phyloP scores from a whole-genome alignment of 495 filamentous ascomycete species.

The Collariella sp. region DNA sequence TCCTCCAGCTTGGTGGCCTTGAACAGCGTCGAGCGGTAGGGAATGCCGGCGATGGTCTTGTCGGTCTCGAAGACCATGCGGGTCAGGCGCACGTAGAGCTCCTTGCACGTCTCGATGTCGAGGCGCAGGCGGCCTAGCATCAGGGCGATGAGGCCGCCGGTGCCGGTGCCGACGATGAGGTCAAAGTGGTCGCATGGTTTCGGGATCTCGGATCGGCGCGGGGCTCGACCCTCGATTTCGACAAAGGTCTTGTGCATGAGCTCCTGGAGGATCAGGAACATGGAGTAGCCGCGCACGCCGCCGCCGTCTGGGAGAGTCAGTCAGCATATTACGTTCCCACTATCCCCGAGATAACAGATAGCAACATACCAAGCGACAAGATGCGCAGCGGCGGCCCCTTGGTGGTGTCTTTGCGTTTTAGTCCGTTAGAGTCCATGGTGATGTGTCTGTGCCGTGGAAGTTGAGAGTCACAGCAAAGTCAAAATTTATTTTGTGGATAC shows the following conservation, averaged over 20 bases:
- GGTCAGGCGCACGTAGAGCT: constrained; percentile 91
- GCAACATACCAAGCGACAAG: constrained; percentile 72
- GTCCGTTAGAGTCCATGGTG: constrained; percentile 24
- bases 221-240: constrained; percentile 73
- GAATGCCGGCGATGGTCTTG: constrained; percentile 92
- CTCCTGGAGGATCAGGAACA: constrained; percentile 90
- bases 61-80: constrained; percentile 93
- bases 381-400: constrained; percentile 89
- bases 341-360: not conserved
- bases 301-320: constrained; percentile 63
- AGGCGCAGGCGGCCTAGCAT: constrained; percentile 91
- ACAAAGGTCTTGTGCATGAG: constrained; percentile 91
- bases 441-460: not conserved
- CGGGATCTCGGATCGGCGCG: constrained; percentile 78
- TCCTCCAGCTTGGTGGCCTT: constrained; percentile 94
- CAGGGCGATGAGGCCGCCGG: constrained; percentile 88
- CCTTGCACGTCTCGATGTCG: constrained; percentile 91
- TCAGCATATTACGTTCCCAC: not conserved
- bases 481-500: not conserved
- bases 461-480: not conserved
- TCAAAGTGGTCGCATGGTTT: constrained; percentile 99
- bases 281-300: constrained; percentile 93
- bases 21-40: constrained; percentile 86
- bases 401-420: constrained; percentile 77
- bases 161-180: constrained; percentile 88